Base-by-base conservation (phyloP, 2,329 filamentous ascomycete genomes). In the Verticillium zaregamsianum region DNA sequence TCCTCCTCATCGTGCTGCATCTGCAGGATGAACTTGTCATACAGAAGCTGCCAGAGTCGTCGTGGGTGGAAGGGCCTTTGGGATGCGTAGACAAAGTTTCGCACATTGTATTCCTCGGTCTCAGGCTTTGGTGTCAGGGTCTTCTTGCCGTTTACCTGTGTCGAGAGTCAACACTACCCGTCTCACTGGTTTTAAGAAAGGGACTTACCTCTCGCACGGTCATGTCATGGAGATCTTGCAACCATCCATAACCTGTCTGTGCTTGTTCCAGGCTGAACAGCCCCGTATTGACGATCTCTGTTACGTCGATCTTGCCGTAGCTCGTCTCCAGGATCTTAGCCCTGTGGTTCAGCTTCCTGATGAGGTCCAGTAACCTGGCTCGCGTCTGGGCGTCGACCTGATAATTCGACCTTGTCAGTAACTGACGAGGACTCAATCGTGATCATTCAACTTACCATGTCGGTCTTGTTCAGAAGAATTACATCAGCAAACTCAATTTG, bases 401-500 rank as follows among this genome's bases (percentile, higher is more conserved):
- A 0, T 14, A 6, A 14, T 23, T 2, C 4, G 9, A 9, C n/a
- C 15, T 45, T 45, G 7, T 37, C 0, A 5, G 39, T 17, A n/a
- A 17, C 39, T 1, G 5, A 15, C n/a, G 4, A 58, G 20, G 17
- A 9, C 15, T 17, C 8, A 55, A 12, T 14, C 11, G 3, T 6
- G 23, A 9, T 12, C 9, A 7, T 14, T 8, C 6, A 7, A 56
- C 69, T 23, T 15, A 90, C 85, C 63, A 86, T 83, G 63, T 91
- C 88, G 6, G 84, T 77, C 72, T 92, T 92, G 74, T 92, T 92
- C 23, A 91, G 74, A 3, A 91, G 80, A 15, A 92, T 81, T 7
- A 91, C 88, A 66, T 92, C 88, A 0, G 89, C 88, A 67, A 92
- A 92, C 72, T 92, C 90, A 63, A 92, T 90, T 68, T 92, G 89